Base-by-base conservation (phyloP, 768 basidiomycete species). In the Russula abietina region DNA sequence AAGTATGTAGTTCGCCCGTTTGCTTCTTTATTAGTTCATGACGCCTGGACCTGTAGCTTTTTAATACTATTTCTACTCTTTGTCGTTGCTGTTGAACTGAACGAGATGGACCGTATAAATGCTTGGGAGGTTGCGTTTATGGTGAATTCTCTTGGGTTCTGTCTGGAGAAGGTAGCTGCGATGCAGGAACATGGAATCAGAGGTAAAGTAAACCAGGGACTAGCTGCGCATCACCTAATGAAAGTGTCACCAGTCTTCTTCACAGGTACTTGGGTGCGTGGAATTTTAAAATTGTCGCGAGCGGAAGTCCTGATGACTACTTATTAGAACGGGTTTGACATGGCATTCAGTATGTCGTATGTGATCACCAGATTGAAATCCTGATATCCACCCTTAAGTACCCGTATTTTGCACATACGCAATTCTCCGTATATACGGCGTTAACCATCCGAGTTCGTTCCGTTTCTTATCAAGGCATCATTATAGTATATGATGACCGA, bases 111-210 rank as follows among this genome's bases (percentile, higher is more conserved):
- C 50, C 73, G 62, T 33, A 73, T 98, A 66, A 94, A 93, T 70
- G 60, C 69, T 1, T 72, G 83, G 4, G 95, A 98, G 71, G 68
- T 80, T 1, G 52, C 81, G 1, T 98, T 98, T 72, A 93, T 97
- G 84, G 56, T 85, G 4, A 89, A 87, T 70, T 79, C 83, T 1
- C 75, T 86, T 68, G 94, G 94, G 0, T 98, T 97, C 73, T 83
- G 91, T 0, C 78, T 98, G 22, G 95, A 98, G 71, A 96, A 93
- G 72, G 76, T 95, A 10, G 95, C 95, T 24, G 88, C 93, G 4
- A 93, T 96, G 87, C 91, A 97, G 71, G 94, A 98, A 72, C 93
- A 93, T 71, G 95, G 94, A 4, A 85, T 98, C 53, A 86, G 82
- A 82, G 91, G 94, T 89, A 49, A 45, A 71, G 46, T 26, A 52